These are phyloP conservation scores for Ogataea neopini DNA, from an alignment of 805 yeast genomes.

Conservation along the genomic window DNA sequence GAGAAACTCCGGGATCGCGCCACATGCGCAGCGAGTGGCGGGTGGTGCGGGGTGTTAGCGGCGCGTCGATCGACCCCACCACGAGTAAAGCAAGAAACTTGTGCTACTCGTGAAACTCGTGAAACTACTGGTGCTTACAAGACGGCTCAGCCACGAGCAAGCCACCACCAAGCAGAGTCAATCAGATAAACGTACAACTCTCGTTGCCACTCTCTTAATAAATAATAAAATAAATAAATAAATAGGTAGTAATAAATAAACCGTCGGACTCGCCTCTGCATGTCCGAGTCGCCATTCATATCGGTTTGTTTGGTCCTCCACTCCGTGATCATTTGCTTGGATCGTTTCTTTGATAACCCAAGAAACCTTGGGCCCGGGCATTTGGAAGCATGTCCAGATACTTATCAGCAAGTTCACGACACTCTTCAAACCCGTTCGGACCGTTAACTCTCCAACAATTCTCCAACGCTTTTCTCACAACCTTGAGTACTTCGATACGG, in stretches of 20 bases:
- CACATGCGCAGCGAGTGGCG: background rate
- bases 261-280: background rate
- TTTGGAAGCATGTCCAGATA: conserved; percentile 76
- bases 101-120: no score
- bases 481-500: conserved; percentile 63
- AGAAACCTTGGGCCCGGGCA: conserved; percentile 67
- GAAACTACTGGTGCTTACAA: no score
- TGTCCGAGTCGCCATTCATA: no score
- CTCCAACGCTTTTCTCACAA: conserved; percentile 72
- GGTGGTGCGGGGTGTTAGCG: background rate
- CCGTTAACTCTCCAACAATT: conserved; percentile 63
- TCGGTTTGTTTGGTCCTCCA: no score
- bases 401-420: conserved; percentile 74
- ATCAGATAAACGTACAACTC: no score
- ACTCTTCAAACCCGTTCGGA: conserved; percentile 73
- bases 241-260: no score
- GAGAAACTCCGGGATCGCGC: background rate
- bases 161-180: no score
- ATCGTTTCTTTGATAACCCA: conserved; percentile 88
- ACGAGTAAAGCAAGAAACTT: no score
- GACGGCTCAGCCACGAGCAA: no score
- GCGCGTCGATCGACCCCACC: no score
- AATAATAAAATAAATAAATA: no score
- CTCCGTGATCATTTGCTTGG: conserved; percentile 73
- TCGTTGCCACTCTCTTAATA: no score